A percentile compares a stretch with the other conserved stretches of the same genome.
These are phyloP conservation scores for Phialocephala subalpina DNA, from an alignment of 2,329 filamentous ascomycete genomes.

Conservation along the genomic window DNA sequence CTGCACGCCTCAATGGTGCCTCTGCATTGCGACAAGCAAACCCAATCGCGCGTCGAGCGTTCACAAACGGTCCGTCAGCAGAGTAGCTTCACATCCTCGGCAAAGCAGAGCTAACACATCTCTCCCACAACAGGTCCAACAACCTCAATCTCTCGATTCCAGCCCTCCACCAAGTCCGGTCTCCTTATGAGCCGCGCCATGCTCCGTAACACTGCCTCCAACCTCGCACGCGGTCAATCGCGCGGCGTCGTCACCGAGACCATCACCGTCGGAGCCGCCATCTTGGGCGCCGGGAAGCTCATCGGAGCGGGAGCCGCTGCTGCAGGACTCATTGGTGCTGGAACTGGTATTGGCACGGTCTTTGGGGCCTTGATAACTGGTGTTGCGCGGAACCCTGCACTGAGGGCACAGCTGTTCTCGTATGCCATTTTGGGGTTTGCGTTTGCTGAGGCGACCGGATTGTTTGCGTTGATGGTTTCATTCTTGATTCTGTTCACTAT, in stretches of 20 bases:
- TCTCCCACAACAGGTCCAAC: slow-evolving; percentile 30
- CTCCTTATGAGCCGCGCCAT: slow-evolving; percentile 37
- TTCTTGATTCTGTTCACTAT: slow-evolving; percentile 42
- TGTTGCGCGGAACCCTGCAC: slow-evolving; percentile 63
- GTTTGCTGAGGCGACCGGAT: slow-evolving; percentile 69
- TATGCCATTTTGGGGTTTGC: slow-evolving; percentile 72
- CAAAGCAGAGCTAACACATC: slow-evolving; percentile 29
- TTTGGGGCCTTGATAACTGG: slow-evolving; percentile 62
- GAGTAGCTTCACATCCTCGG: slow-evolving; percentile 25
- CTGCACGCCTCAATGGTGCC: slow-evolving; percentile 37
- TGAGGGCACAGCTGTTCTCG: slow-evolving; percentile 64
- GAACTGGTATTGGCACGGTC: slow-evolving; percentile 57
- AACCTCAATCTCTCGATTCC: slow-evolving; percentile 39
- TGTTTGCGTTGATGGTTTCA: slow-evolving; percentile 60
- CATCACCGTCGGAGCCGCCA: slow-evolving; percentile 38
- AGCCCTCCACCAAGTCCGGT: slow-evolving; percentile 32
- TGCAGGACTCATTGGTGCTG: slow-evolving; percentile 43
- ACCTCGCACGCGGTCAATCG: slow-evolving; percentile 36
- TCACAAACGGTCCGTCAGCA: slow-evolving; percentile 38
- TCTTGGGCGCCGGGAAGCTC: slow-evolving; percentile 38
- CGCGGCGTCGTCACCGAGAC: slow-evolving; percentile 38
- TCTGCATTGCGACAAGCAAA: slow-evolving; percentile 33
- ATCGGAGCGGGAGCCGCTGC: slow-evolving; percentile 40
- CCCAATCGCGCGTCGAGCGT: slow-evolving; percentile 38
- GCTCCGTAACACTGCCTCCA: slow-evolving; percentile 35